A percentile compares a stretch with the other conserved stretches of the same genome.
phyloP scores from a whole-genome alignment of 257 asterid species.

The Dorcoceras hygrometricum region DNA sequence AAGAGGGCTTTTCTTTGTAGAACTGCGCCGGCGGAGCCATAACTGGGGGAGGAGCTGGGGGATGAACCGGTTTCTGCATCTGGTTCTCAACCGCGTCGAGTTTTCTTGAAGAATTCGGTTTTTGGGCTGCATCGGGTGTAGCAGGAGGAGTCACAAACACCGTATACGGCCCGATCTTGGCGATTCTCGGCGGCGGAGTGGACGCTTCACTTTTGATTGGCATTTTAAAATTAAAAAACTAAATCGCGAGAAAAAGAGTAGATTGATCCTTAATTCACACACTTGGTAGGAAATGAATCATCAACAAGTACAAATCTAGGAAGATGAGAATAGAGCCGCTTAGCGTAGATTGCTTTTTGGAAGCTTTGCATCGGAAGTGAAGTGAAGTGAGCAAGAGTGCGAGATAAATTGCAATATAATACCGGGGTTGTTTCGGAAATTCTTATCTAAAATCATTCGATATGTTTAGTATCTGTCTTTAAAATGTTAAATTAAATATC shows the following conservation, averaged over 20 bases:
- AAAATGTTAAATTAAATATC: too few species aligned
- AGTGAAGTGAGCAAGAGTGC: neutral
- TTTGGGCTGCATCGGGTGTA: slow-evolving; percentile 44
- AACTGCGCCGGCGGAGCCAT: slow-evolving; percentile 93
- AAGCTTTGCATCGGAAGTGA: neutral
- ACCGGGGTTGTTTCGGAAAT: slow-evolving; percentile 24
- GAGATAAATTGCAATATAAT: slow-evolving; percentile 17
- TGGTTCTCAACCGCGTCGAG: slow-evolving; percentile 30
- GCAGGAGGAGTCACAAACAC: slow-evolving; percentile 93
- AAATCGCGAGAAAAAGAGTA: neutral
- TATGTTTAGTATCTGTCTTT: too few species aligned
- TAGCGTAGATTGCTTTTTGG: neutral
- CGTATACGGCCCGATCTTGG: slow-evolving; percentile 99
- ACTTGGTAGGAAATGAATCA: neutral
- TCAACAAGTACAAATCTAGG: slow-evolving; percentile 6
- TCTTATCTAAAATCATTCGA: too few species aligned
- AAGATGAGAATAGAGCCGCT: too few species aligned
- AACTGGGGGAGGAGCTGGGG: slow-evolving; percentile 60
- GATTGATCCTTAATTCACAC: slow-evolving; percentile 6
- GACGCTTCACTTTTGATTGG: slow-evolving; percentile 38
- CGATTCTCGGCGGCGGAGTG: slow-evolving; percentile 82
- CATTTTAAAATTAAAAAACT: slow-evolving; percentile 23
- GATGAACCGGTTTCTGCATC: slow-evolving; percentile 41
- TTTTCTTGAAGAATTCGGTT: slow-evolving; percentile 42
- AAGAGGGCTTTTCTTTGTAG: slow-evolving; percentile 42